These are phyloP conservation scores for Helenozyma rhizophorensis DNA, from an alignment of 805 yeast genomes.

Conservation along the genomic window DNA sequence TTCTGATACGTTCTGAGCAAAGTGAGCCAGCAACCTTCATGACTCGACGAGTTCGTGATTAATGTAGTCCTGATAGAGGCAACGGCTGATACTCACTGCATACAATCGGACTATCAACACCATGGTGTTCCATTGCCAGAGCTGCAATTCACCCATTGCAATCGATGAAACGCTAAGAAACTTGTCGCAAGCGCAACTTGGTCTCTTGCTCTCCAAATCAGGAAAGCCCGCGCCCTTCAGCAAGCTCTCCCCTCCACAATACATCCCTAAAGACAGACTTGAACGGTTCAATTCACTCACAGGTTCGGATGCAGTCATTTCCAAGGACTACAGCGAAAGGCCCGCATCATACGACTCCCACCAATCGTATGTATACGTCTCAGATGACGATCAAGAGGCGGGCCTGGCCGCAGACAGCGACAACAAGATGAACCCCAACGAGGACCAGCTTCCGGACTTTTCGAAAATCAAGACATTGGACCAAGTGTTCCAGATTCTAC, in stretches of 20 bases:
- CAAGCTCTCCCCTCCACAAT: constrained; percentile 24
- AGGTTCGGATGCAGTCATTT: neutral
- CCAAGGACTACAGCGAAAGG: neutral
- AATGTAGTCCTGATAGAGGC: no score
- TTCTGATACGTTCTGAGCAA: no score
- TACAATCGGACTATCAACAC: neutral
- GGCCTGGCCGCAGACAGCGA: constrained; percentile 13
- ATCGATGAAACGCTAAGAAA: constrained; percentile 53
- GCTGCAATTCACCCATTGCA: constrained; percentile 55
- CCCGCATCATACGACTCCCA: constrained; percentile 1
- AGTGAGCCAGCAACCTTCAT: no score
- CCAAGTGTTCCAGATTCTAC: constrained; percentile 66
- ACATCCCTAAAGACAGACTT: constrained; percentile 37
- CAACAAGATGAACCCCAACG: no score
- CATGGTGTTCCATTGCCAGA: constrained; percentile 44
- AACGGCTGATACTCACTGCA: no score
- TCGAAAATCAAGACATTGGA: constrained; percentile 48
- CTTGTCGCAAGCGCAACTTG: constrained; percentile 51
- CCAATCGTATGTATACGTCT: constrained; percentile 14
- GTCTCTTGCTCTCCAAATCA: constrained; percentile 42
- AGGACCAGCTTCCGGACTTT: constrained; percentile 15
- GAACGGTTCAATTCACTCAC: constrained; percentile 16
- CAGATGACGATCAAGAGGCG: constrained; percentile 19
- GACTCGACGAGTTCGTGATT: no score
- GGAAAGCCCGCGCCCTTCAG: constrained; percentile 12